A percentile compares a stretch with the other conserved stretches of the same genome.
Conservation (phyloP, 1,284 basidiomycete species). For the Microstroma glucosiphilum region DNA sequence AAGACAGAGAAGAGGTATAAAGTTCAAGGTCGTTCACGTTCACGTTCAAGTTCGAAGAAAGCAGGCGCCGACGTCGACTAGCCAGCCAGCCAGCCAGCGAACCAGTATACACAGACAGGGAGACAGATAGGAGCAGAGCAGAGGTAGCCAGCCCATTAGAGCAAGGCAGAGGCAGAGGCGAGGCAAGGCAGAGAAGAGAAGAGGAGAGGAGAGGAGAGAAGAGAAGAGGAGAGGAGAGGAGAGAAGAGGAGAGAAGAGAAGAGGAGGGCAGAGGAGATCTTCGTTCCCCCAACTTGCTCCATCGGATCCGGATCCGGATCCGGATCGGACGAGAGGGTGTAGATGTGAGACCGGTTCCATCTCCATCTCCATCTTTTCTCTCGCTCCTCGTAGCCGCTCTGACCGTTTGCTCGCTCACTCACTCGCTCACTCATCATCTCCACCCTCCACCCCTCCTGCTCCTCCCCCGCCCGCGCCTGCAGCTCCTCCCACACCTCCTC, state of each 20-base stretch:
- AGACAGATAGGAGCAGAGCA: too few species aligned
- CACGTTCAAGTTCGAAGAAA: too few species aligned
- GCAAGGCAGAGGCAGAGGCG: background rate
- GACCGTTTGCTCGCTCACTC: background rate
- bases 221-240: background rate
- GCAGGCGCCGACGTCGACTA: too few species aligned
- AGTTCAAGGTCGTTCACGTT: too few species aligned
- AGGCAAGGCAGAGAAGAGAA: background rate
- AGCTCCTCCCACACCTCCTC: background rate
- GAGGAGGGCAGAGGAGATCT: too few species aligned
- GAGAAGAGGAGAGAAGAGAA: too few species aligned
- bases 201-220: background rate
- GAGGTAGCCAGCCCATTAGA: background rate
- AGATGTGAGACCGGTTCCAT: background rate
- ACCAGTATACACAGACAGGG: too few species aligned
- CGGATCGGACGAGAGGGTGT: background rate
- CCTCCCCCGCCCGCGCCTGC: background rate
- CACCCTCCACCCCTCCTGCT: constrained; percentile 7
- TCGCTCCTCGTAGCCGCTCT: background rate
- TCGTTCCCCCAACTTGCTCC: too few species aligned
- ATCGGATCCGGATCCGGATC: background rate
- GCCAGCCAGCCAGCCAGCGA: too few species aligned
- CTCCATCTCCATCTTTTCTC: background rate
- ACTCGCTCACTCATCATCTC: background rate
- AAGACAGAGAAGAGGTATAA: too few species aligned